Base-by-base conservation (phyloP, 2,329 filamentous ascomycete genomes). In the Neofusicoccum cordaticola region DNA sequence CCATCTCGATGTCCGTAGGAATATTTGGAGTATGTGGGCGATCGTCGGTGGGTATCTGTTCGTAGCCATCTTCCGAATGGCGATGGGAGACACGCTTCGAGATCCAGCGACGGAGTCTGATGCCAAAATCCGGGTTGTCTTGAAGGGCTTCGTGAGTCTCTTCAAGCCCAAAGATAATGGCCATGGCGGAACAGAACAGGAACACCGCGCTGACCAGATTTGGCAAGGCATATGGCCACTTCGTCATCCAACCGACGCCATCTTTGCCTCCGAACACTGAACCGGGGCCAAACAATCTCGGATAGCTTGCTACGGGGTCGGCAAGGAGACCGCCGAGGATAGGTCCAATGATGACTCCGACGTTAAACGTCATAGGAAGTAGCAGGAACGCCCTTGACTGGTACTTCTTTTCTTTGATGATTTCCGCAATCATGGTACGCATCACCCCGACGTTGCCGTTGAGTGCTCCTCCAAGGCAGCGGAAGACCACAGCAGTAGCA, bases 361-460 rank as follows among this genome's bases (percentile, higher is more conserved):
- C 75, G 69, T 91, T 91, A 76, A 90, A 89, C 56, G 88, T 89
- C 84, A 92, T 89, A 0, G 86, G 85, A 63, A 88, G 68, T 8
- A 88, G 76, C 41, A 88, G 71, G 66, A 88, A 88, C 0, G 86
- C 85, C 58, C 84, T 77, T 31, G 76, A 79, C 66, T 82, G 80
- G 63, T 75, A 89, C 80, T 85, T 89, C 75, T 89, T 90, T 76
- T 91, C 89, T 57, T 83, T 81, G 42, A 92, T 86, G 39, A 90
- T 88, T 75, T 92, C 90, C 1, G 85, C 84, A 51, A 91, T 89
- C 84, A 91, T 89, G 0, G 88, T 91, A 66, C 89, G 80, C 87
- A 92, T 89, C 2, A 92, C 88, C 0, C 89, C 89, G 1, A 91
- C 84, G 71, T 91, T 92, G 1, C 89, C 90, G 73, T 92, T 92